Evolutionary conservation across 257 asterid genomes (phyloP).

Genomic region (Primulina tabacum): DNA sequence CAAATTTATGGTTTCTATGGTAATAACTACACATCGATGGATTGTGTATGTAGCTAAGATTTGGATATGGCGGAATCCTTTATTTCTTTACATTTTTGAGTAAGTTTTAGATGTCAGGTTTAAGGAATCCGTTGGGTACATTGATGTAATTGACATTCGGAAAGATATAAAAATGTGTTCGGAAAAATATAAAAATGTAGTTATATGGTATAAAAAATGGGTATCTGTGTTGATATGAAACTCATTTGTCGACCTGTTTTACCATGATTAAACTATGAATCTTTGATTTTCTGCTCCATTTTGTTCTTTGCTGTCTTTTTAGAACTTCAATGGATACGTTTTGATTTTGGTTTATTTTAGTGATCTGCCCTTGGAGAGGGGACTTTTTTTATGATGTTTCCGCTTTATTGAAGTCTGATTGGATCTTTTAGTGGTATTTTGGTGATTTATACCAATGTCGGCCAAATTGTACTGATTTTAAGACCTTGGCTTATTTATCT

Average conservation of each 20-base stretch:
- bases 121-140: slow-evolving; percentile 1
- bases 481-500: slow-evolving; percentile 10
- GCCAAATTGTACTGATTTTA: slow-evolving; percentile 1
- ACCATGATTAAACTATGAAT: neutral
- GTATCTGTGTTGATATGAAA: slow-evolving; percentile 11
- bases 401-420: slow-evolving; percentile 1
- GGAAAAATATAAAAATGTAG: neutral
- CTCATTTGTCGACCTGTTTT: slow-evolving; percentile 9
- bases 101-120: slow-evolving; percentile 2
- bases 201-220: slow-evolving; percentile 8
- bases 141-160: neutral
- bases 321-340: neutral
- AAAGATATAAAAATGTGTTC: neutral
- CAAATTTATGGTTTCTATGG: slow-evolving; percentile 13
- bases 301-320: neutral
- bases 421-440: slow-evolving; percentile 18
- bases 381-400: neutral
- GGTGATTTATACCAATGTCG: slow-evolving; percentile 6
- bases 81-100: too few relatives aligned
- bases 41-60: slow-evolving; percentile 17
- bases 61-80: neutral
- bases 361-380: neutral
- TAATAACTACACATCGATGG: slow-evolving; percentile 5
- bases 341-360: neutral
- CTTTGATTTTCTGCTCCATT: neutral